Base-by-base conservation (phyloP, 495 filamentous ascomycete genomes). In the Podospora tetraspora region DNA sequence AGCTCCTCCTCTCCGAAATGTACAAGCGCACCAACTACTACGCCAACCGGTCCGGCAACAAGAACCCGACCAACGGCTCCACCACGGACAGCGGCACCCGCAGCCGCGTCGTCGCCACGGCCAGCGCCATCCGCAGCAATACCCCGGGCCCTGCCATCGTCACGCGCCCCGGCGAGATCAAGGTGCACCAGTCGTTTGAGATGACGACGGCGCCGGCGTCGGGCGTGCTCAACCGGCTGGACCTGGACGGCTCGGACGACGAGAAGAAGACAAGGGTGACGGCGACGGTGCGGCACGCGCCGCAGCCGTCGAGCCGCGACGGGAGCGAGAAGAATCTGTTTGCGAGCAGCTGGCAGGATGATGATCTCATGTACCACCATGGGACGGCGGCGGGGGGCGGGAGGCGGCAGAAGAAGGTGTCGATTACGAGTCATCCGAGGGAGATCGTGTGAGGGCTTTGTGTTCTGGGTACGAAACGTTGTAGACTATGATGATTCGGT, bases 281-380 rank as follows among this genome's bases (percentile, higher is more conserved):
- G 69, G 61, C 23, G 60, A 65, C 43, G 16, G 16, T 4, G 43
- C 43, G 43, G 13, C 37, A 43, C 6, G 16, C 43, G 19, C 19
- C 16, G 43, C 43, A 52, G 43, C 43, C 43, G 62, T 43, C 57
- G 19, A 72, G 71, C 43, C 68, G 68, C 12, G 71, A 68, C 24
- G 71, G 71, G 0, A 72, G 71, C 13, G 71, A 72, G 52, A 70
- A 66, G 64, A 70, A 72, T 13, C 19, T 72, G 61, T 68, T 72
- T 3, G 34, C 32, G 32, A 64, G 64, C n/a, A 63, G 61, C 57
- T 67, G 65, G 69, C 69, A 70, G 61, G 64, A 67, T 32, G 67
- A 71, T 7, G 43, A 52, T 8, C 43, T 52, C 43, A 52, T 52
- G 21, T 24, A 62, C 3, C 37, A 66, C 21, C 59, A 32, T 1